Conservation (phyloP, 1,284 basidiomycete species). For the Volvariella volvacea region DNA sequence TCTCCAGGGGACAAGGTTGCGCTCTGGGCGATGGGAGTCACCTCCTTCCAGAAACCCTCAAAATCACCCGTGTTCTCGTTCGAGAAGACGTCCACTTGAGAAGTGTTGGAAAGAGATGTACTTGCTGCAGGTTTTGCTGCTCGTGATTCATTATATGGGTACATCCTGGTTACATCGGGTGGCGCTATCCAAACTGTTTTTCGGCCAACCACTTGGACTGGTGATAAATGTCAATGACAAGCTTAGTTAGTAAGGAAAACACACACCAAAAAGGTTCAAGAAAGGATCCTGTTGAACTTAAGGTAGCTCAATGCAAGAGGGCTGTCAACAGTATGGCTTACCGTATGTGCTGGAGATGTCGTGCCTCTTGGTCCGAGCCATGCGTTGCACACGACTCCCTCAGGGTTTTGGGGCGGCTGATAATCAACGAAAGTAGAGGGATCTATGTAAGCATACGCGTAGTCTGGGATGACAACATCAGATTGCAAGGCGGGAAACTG, state of each 20-base stretch:
- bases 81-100: slow-evolving; percentile 60
- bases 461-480: slow-evolving; percentile 83
- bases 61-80: slow-evolving; percentile 15
- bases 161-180: slow-evolving; percentile 54
- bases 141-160: slow-evolving; percentile 28
- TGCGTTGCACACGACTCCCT: slow-evolving; percentile 71
- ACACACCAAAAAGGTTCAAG: slow-evolving; percentile 82
- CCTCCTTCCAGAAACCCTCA: slow-evolving; percentile 49
- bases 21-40: slow-evolving; percentile 58
- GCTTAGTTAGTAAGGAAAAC: not conserved
- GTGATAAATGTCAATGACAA: slow-evolving; percentile 2
- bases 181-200: slow-evolving; percentile 95
- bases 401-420: slow-evolving; percentile 58
- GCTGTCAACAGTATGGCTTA: slow-evolving; percentile 34
- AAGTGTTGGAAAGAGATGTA: slow-evolving; percentile 57
- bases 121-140: slow-evolving; percentile 29
- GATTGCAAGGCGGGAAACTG: slow-evolving; percentile 78
- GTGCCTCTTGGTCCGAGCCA: slow-evolving; percentile 85
- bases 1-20: slow-evolving; percentile 76
- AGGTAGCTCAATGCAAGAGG: too few relatives aligned
- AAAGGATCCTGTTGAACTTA: slow-evolving; percentile 74
- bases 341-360: slow-evolving; percentile 87
- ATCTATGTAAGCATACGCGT: slow-evolving; percentile 69
- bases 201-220: slow-evolving; percentile 82
- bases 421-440: slow-evolving; percentile 49